Conservation (phyloP, 352 stramenopile genomes). For the Phytophthora crassamura region DNA sequence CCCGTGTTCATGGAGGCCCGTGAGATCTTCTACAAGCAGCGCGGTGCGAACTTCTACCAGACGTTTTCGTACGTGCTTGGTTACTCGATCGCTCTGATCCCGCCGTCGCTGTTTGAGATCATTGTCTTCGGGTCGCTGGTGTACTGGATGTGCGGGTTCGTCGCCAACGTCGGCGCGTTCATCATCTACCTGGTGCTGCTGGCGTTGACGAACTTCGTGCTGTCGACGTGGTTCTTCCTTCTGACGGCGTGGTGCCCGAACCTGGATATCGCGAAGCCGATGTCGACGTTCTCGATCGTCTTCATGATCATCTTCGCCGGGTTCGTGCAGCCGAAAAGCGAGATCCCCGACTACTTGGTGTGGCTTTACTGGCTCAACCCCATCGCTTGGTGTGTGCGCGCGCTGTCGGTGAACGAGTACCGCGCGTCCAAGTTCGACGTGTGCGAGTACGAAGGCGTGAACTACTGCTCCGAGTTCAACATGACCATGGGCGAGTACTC, state of each 20-base stretch:
- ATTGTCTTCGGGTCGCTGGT: constrained; percentile 76
- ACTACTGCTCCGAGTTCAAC: constrained; percentile 41
- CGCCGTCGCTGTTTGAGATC: constrained; percentile 14
- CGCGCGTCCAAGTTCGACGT: constrained; percentile 33
- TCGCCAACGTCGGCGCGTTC: constrained; percentile 10
- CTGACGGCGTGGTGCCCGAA: constrained; percentile 9
- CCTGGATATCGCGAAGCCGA: constrained; percentile 7
- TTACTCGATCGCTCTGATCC: constrained; percentile 12
- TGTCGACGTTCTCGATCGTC: constrained; percentile 17
- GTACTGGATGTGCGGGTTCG: constrained; percentile 88
- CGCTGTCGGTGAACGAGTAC: constrained; percentile 54
- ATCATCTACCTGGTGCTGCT: constrained; percentile 13
- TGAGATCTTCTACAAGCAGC: constrained; percentile 13
- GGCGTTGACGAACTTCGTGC: constrained; percentile 2
- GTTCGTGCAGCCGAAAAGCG: constrained; percentile 17
- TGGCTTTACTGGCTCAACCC: constrained; percentile 34
- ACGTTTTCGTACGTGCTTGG: constrained; percentile 9
- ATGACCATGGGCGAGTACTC: constrained; percentile 43
- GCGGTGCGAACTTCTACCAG: constrained; percentile 13
- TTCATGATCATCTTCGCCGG: constrained; percentile 12
- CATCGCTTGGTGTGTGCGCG: constrained; percentile 52
- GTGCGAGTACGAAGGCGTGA: constrained; percentile 34
- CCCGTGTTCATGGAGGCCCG: constrained; percentile 10
- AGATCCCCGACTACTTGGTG: constrained; percentile 12
- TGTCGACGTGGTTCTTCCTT: constrained; percentile 13